Evolutionary conservation across 225 moss, liverwort and hornwort genomes (phyloP).

Genomic region (Thuidium tamariscinum): DNA sequence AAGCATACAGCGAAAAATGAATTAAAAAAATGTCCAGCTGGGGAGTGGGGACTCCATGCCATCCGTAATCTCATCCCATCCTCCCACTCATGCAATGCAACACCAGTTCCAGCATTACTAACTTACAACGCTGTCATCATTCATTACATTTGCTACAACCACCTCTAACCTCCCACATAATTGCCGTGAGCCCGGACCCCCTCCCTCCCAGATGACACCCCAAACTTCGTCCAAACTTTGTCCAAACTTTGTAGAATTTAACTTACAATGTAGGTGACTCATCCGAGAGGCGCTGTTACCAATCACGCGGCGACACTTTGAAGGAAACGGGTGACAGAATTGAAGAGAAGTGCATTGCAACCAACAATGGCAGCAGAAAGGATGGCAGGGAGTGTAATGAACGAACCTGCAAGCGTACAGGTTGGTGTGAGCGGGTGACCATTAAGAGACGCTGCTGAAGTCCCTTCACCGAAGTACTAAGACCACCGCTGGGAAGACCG

Average conservation of each 20-base stretch:
- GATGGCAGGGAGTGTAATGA: not conserved
- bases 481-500: not conserved
- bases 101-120: not conserved
- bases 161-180: conserved; percentile 21
- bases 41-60: not conserved
- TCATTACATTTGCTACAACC: conserved; percentile 4
- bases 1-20: not conserved
- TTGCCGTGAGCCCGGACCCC: not conserved
- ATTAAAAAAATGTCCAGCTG: not conserved
- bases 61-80: not conserved
- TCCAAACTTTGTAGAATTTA: too few relatives aligned
- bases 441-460: not conserved
- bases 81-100: not conserved
- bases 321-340: not conserved
- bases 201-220: not conserved
- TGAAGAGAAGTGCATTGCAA: not conserved
- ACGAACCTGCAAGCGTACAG: not conserved
- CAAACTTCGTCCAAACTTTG: not conserved
- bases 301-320: not conserved
- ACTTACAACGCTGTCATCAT: not conserved
- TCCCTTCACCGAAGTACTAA: not conserved
- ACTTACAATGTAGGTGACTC: not conserved
- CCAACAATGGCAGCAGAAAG: not conserved
- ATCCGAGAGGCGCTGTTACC: not conserved
- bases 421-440: not conserved